Evolutionary conservation across 768 basidiomycete genomes (phyloP).

Genomic region (Collybia nuda): DNA sequence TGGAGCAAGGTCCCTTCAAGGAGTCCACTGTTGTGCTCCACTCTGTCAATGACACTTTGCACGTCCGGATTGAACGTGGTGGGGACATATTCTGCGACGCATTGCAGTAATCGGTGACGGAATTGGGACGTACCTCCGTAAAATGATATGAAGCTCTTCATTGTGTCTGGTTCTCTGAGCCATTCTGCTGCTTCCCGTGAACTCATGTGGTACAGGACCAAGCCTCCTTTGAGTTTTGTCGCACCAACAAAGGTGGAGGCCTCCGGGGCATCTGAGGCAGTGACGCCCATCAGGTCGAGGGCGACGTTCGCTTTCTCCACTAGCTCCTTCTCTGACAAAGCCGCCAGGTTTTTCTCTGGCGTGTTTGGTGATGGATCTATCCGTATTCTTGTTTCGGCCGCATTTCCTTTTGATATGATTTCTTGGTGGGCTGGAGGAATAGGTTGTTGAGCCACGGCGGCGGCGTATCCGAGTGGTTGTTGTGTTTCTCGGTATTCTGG

Average conservation of each 20-base stretch:
- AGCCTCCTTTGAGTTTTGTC: not conserved
- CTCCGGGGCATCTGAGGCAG: not conserved
- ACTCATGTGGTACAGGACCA: not conserved
- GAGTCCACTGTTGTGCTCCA: constrained; percentile 16
- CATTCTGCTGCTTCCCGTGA: not conserved
- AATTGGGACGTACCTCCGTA: not conserved
- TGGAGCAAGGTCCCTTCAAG: not conserved
- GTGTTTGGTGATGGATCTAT: not conserved
- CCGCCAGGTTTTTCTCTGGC: not conserved
- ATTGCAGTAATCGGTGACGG: constrained; percentile 1
- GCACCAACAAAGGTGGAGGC: not conserved
- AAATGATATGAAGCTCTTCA: not conserved
- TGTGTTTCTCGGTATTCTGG: not conserved
- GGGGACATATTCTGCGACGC: constrained; percentile 22
- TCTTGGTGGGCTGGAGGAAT: not conserved
- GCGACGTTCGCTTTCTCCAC: not conserved
- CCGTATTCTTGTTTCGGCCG: not conserved
- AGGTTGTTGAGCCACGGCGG: not conserved
- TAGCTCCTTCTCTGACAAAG: not conserved
- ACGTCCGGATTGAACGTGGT: constrained; percentile 8
- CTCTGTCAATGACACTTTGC: not conserved
- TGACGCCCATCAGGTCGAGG: not conserved
- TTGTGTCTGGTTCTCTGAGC: not conserved
- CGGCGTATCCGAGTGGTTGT: not conserved
- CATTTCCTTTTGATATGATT: not conserved